These are phyloP conservation scores for Warburgia ugandensis DNA, from an alignment of 164 flowering plant species.

Conservation along the genomic window DNA sequence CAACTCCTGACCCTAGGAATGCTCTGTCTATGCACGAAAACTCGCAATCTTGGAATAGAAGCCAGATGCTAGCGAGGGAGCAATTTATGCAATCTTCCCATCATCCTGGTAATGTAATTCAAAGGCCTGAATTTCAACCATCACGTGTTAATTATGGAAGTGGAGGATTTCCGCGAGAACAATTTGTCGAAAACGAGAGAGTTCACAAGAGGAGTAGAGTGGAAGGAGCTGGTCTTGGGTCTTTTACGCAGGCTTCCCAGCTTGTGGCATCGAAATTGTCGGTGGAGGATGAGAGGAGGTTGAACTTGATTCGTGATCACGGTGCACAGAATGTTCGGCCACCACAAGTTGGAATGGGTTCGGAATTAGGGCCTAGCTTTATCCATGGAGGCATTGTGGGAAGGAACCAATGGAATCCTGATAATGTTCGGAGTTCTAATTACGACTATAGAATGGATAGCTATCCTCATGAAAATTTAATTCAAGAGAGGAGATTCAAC, in stretches of 20 bases:
- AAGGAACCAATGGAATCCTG: background rate
- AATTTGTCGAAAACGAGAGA: slow-evolving; percentile 24
- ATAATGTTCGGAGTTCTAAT: too few relatives aligned
- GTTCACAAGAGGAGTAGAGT: slow-evolving; percentile 49
- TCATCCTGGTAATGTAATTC: background rate
- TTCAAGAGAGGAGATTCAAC: slow-evolving; percentile 3
- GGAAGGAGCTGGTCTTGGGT: slow-evolving; percentile 23
- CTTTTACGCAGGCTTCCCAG: slow-evolving; percentile 1
- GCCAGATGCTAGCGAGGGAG: slow-evolving; percentile 23
- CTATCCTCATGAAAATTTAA: slow-evolving; percentile 2
- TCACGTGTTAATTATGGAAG: slow-evolving; percentile 9
- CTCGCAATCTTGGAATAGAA: slow-evolving; percentile 15
- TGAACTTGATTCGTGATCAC: slow-evolving; percentile 69
- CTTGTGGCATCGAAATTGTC: slow-evolving; percentile 6
- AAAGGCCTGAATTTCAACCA: too few relatives aligned
- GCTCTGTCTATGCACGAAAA: slow-evolving; percentile 8
- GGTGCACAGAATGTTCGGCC: slow-evolving; percentile 28
- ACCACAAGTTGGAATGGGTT: slow-evolving; percentile 7
- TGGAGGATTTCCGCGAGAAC: slow-evolving; percentile 17
- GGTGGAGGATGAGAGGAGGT: slow-evolving; percentile 53
- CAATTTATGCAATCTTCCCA: background rate
- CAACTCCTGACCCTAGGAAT: slow-evolving; percentile 1
- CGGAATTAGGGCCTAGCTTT: background rate
- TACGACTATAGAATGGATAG: background rate
- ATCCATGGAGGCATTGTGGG: too few relatives aligned